Conservation (phyloP, 2,329 filamentous ascomycete genomes). For the Aspergillus sp. region DNA sequence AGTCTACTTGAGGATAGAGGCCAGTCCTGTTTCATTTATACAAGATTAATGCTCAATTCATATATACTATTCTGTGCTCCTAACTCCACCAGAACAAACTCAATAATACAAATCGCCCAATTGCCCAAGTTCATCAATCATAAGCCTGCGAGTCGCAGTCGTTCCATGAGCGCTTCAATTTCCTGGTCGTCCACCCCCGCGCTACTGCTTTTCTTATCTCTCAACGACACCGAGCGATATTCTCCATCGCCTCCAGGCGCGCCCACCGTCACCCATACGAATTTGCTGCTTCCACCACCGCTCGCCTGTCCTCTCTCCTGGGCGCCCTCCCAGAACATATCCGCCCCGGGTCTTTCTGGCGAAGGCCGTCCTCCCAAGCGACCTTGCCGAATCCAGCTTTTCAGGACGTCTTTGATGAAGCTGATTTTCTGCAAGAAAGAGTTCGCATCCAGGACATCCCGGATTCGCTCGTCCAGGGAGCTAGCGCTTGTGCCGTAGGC, state of each 20-base stretch:
- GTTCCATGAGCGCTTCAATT: slow-evolving; percentile 30
- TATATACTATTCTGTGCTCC: slow-evolving; percentile 1
- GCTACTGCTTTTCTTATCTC: slow-evolving; percentile 21
- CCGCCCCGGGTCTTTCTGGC: slow-evolving; percentile 13
- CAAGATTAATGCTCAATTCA: not conserved
- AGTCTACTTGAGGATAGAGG: slow-evolving; percentile 4
- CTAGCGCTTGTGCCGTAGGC: slow-evolving; percentile 36
- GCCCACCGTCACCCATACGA: slow-evolving; percentile 53
- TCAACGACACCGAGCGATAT: slow-evolving; percentile 40
- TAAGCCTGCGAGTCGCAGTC: slow-evolving; percentile 23
- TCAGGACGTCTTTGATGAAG: slow-evolving; percentile 42
- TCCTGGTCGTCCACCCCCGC: slow-evolving; percentile 23
- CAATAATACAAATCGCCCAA: not conserved
- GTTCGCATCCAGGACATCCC: slow-evolving; percentile 46
- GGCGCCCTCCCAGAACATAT: slow-evolving; percentile 43
- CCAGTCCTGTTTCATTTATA: not conserved
- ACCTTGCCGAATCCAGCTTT: slow-evolving; percentile 39
- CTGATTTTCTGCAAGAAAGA: slow-evolving; percentile 44
- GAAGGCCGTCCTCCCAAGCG: slow-evolving; percentile 37
- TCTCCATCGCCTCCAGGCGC: slow-evolving; percentile 48
- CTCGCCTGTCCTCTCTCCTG: slow-evolving; percentile 38
- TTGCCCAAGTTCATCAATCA: slow-evolving; percentile 23
- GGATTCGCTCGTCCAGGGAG: slow-evolving; percentile 36
- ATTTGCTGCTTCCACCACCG: slow-evolving; percentile 49
- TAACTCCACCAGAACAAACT: not conserved